phyloP scores from a whole-genome alignment of 257 asterid genomes.

The Asclepias syriaca region DNA sequence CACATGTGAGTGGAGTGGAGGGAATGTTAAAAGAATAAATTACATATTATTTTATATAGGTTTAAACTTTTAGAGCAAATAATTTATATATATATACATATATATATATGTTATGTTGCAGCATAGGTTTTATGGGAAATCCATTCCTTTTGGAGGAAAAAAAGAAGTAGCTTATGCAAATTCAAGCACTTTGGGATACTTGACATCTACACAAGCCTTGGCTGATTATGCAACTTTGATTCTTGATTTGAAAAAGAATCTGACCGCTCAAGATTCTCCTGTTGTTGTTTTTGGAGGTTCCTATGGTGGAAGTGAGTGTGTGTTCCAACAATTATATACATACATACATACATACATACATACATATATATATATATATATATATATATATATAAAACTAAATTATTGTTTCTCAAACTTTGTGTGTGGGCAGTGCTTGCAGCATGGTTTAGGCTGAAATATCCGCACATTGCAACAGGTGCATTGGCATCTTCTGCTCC shows the following conservation, averaged over 20 bases:
- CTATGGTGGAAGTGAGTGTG: conserved; percentile 81
- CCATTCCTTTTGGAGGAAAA: conserved; percentile 69
- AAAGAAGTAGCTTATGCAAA: conserved; percentile 56
- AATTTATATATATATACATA: too few species aligned
- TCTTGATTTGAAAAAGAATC: conserved; percentile 60
- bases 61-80: too few species aligned
- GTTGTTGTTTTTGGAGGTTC: conserved; percentile 94
- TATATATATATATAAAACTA: too few species aligned
- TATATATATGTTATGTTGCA: conserved; percentile 21
- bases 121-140: conserved; percentile 90
- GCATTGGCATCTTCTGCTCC: conserved; percentile 98
- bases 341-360: too few species aligned
- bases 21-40: too few species aligned
- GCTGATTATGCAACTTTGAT: conserved; percentile 86
- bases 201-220: conserved; percentile 80
- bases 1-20: too few species aligned
- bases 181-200: conserved; percentile 67
- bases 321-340: too few species aligned
- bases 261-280: conserved; percentile 59
- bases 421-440: conserved; percentile 52
- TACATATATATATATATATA: too few species aligned
- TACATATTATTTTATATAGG: too few species aligned
- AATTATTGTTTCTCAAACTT: too few species aligned
- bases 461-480: conserved; percentile 80
- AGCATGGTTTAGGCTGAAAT: conserved; percentile 94